phyloP scores from a whole-genome alignment of 2,329 filamentous ascomycete species.

The Alternaria incomplexa region DNA sequence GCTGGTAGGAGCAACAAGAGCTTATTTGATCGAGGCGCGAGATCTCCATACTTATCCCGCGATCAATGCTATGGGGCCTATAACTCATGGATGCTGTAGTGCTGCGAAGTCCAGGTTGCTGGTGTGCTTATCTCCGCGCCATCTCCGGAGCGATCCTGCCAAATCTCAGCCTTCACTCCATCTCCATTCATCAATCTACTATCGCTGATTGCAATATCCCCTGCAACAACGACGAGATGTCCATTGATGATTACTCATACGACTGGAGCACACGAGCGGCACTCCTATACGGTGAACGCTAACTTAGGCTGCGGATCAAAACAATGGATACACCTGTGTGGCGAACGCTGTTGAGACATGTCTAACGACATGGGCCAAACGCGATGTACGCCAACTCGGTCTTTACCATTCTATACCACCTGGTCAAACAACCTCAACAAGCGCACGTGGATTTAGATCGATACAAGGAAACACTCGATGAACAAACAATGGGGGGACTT shows the following conservation, averaged over 20 bases:
- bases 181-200: neutral
- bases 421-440: neutral
- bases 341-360: neutral
- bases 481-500: neutral
- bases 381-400: neutral
- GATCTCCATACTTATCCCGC: neutral
- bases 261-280: neutral
- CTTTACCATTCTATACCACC: neutral
- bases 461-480: neutral
- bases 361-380: neutral
- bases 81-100: neutral
- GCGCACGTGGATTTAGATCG: accelerated
- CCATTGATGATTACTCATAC: neutral
- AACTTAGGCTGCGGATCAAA: neutral
- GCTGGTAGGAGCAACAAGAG: neutral
- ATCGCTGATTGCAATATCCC: neutral
- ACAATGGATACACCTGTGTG: neutral
- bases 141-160: neutral
- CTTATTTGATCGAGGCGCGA: neutral
- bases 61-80: neutral
- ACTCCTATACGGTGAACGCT: neutral
- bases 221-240: neutral
- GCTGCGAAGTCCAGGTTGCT: neutral
- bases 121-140: neutral
- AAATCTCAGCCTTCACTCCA: neutral